Percentiles rank a stretch among this genome's conserved stretches.
Evolutionary conservation across 768 basidiomycete genomes (phyloP).

Genomic region (Boletellus ananas): DNA sequence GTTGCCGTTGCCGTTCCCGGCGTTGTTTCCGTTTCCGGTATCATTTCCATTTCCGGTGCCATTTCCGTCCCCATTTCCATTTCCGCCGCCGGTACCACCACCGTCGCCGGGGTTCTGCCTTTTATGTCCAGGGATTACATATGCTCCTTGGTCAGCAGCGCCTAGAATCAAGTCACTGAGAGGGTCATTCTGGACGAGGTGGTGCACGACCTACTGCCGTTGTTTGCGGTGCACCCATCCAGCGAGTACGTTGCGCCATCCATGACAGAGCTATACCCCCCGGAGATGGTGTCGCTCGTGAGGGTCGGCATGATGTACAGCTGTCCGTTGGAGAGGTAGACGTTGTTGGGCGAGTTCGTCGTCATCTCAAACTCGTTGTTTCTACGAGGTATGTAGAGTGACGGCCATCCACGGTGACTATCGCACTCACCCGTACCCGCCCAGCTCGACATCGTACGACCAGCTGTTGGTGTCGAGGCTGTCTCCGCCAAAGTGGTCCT

Average conservation of each 20-base stretch:
- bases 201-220: background rate
- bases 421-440: conserved; percentile 45
- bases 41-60: background rate
- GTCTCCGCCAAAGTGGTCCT: conserved; percentile 43
- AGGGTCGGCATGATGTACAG: conserved; percentile 61
- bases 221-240: conserved; percentile 33
- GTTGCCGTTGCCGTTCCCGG: too few species aligned
- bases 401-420: background rate
- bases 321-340: conserved; percentile 45
- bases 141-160: conserved; percentile 26
- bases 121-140: conserved; percentile 17
- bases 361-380: conserved; percentile 60
- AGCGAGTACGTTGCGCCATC: conserved; percentile 38
- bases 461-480: conserved; percentile 44
- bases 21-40: background rate
- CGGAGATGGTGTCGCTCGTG: conserved; percentile 44
- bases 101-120: conserved; percentile 19
- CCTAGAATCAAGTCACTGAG: background rate
- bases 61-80: too few species aligned
- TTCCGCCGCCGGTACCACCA: too few species aligned
- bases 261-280: conserved; percentile 35
- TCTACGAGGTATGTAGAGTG: conserved; percentile 13
- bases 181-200: too few species aligned
- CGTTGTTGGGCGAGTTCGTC: conserved; percentile 36
- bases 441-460: conserved; percentile 48